Evolutionary conservation across 768 basidiomycete genomes (phyloP).

Genomic region (Lentinula sp.): DNA sequence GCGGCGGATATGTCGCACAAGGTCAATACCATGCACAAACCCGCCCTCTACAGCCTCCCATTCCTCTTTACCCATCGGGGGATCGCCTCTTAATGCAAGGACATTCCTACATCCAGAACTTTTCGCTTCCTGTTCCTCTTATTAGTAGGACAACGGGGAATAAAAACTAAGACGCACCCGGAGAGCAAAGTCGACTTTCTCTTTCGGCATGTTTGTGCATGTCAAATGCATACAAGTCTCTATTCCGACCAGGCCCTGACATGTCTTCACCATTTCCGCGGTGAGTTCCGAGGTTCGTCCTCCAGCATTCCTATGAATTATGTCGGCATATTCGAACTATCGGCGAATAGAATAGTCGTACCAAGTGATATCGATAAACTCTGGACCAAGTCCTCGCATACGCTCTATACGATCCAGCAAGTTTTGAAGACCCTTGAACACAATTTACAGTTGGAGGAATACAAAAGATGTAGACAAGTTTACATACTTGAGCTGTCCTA

Average conservation of each 20-base stretch:
- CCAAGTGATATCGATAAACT: slow-evolving; percentile 99
- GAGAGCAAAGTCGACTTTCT: slow-evolving; percentile 90
- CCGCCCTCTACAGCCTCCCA: slow-evolving; percentile 93
- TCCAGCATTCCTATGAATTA: slow-evolving; percentile 78
- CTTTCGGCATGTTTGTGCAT: slow-evolving; percentile 97
- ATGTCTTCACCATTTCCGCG: slow-evolving; percentile 89
- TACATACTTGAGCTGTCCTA: slow-evolving; percentile 80
- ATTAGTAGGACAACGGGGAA: slow-evolving; percentile 1
- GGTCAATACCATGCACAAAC: slow-evolving; percentile 86
- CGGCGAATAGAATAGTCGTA: slow-evolving; percentile 19
- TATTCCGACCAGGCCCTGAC: slow-evolving; percentile 86
- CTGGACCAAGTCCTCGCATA: slow-evolving; percentile 91
- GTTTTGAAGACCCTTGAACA: slow-evolving; percentile 80
- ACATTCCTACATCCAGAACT: slow-evolving; percentile 86
- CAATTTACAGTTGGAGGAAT: slow-evolving; percentile 3
- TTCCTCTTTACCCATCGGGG: slow-evolving; percentile 79
- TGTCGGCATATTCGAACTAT: neutral
- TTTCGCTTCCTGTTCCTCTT: slow-evolving; percentile 71
- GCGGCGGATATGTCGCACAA: slow-evolving; percentile 81
- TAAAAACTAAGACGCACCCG: slow-evolving; percentile 43
- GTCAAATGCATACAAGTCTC: slow-evolving; percentile 99
- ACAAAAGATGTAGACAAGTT: neutral
- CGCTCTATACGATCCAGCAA: slow-evolving; percentile 97
- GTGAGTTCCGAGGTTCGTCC: slow-evolving; percentile 94
- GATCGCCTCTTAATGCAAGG: slow-evolving; percentile 90